A percentile compares a stretch with the other conserved stretches of the same genome.
Evolutionary conservation across 441 rosid genomes (phyloP).

Genomic region (Jatropha multifida): DNA sequence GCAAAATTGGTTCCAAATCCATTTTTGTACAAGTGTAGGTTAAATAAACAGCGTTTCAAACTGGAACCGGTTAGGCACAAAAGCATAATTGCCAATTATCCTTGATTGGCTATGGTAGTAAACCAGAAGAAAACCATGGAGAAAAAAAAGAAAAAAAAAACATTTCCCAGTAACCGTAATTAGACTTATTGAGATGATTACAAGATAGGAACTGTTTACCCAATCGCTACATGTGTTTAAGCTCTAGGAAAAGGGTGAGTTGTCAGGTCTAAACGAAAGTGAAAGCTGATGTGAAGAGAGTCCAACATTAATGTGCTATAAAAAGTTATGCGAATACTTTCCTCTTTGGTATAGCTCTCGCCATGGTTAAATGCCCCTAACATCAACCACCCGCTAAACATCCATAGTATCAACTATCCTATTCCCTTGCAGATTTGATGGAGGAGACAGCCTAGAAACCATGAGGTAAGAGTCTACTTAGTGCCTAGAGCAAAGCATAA

Average conservation of each 20-base stretch:
- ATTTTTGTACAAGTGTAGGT: not conserved
- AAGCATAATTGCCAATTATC: not conserved
- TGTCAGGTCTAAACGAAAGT: not conserved
- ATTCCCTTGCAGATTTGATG: conserved; percentile 3
- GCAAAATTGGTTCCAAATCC: not conserved
- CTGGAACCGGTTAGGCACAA: too few species aligned
- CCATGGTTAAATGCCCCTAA: not conserved
- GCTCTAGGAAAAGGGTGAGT: not conserved
- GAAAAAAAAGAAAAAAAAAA: not conserved
- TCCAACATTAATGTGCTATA: not conserved
- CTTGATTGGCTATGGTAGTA: not conserved
- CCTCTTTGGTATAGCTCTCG: conserved; percentile 5
- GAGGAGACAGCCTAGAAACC: not conserved
- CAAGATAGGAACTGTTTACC: not conserved
- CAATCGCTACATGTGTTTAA: not conserved
- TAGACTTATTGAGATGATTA: not conserved
- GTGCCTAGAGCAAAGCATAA: not conserved
- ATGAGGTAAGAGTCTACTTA: not conserved
- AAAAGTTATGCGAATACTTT: not conserved
- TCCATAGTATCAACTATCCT: not conserved
- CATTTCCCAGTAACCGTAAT: not conserved
- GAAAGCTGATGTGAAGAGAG: not conserved
- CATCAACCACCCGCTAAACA: not conserved
- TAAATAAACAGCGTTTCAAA: not conserved
- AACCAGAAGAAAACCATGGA: not conserved